A percentile compares a stretch with the other conserved stretches of the same genome.
Evolutionary conservation across 768 basidiomycete species (phyloP).

Genomic region (Trametes maxima): DNA sequence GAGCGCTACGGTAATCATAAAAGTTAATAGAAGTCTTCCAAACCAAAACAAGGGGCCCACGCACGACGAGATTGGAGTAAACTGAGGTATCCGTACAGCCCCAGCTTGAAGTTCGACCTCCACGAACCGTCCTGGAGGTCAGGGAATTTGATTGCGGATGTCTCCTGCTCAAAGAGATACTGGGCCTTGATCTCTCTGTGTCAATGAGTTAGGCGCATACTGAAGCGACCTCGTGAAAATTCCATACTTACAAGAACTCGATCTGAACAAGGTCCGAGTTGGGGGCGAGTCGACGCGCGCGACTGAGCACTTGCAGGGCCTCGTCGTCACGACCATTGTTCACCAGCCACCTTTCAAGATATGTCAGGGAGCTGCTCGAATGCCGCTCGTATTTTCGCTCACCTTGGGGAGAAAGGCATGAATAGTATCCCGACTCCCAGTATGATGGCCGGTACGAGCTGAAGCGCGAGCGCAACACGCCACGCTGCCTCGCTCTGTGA

Average conservation of each 20-base stretch:
- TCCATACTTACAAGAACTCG: slow-evolving; percentile 62
- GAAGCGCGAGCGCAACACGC: slow-evolving; percentile 73
- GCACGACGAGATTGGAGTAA: slow-evolving; percentile 53
- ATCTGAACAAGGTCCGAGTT: slow-evolving; percentile 70
- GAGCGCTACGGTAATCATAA: slow-evolving; percentile 44
- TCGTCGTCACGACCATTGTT: slow-evolving; percentile 78
- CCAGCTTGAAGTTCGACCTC: slow-evolving; percentile 61
- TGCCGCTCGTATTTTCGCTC: slow-evolving; percentile 16
- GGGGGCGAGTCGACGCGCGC: slow-evolving; percentile 54
- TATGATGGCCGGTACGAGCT: slow-evolving; percentile 72
- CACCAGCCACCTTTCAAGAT: slow-evolving; percentile 63
- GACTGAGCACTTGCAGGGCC: slow-evolving; percentile 63
- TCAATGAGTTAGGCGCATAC: not conserved
- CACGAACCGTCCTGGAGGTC: slow-evolving; percentile 64
- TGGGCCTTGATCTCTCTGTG: slow-evolving; percentile 72
- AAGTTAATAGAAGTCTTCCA: not conserved
- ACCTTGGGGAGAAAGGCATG: slow-evolving; percentile 82
- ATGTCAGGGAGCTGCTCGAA: not conserved
- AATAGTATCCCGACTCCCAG: slow-evolving; percentile 72
- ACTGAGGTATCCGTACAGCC: slow-evolving; percentile 60
- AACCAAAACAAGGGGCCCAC: slow-evolving; percentile 4
- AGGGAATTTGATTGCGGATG: slow-evolving; percentile 55
- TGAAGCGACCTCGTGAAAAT: not conserved
- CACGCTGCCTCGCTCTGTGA: slow-evolving; percentile 70
- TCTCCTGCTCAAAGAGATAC: slow-evolving; percentile 73